phyloP scores from a whole-genome alignment of 352 stramenopile genomes.

The Thraustochytrium aureum region DNA sequence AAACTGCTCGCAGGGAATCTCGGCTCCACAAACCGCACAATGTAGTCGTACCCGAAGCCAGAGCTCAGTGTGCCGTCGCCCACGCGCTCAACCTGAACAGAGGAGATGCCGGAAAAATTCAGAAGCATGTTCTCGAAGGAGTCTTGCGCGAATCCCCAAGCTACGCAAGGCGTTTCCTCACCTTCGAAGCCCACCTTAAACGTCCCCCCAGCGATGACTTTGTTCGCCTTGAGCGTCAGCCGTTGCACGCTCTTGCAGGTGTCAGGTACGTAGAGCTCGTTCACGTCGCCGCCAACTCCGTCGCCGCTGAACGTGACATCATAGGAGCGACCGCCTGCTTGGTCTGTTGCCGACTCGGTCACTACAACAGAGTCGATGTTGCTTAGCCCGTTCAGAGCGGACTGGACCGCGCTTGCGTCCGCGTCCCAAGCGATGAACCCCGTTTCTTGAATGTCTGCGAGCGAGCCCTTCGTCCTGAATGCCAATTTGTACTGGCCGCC shows the following conservation, averaged over 20 bases:
- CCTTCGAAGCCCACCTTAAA: conserved; percentile 19
- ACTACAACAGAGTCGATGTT: conserved; percentile 73
- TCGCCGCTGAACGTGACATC: conserved; percentile 68
- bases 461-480: conserved; percentile 9
- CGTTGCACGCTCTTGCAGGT: conserved; percentile 51
- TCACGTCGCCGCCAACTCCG: conserved; percentile 78
- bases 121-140: background rate
- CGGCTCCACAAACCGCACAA: background rate
- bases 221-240: background rate
- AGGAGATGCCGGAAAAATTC: background rate
- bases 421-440: conserved; percentile 67
- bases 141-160: background rate
- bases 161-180: background rate
- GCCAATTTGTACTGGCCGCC: conserved; percentile 41
- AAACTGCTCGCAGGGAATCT: background rate
- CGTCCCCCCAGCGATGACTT: background rate
- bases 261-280: conserved; percentile 58
- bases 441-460: conserved; percentile 58
- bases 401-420: conserved; percentile 66
- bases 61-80: conserved; percentile 23
- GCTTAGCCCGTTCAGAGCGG: conserved; percentile 70
- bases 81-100: background rate
- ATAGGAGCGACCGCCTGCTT: conserved; percentile 70
- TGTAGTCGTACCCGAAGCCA: conserved; percentile 17
- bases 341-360: conserved; percentile 59